Conservation (phyloP, 805 yeast genomes). For the Starmerella gropengiesseri region DNA sequence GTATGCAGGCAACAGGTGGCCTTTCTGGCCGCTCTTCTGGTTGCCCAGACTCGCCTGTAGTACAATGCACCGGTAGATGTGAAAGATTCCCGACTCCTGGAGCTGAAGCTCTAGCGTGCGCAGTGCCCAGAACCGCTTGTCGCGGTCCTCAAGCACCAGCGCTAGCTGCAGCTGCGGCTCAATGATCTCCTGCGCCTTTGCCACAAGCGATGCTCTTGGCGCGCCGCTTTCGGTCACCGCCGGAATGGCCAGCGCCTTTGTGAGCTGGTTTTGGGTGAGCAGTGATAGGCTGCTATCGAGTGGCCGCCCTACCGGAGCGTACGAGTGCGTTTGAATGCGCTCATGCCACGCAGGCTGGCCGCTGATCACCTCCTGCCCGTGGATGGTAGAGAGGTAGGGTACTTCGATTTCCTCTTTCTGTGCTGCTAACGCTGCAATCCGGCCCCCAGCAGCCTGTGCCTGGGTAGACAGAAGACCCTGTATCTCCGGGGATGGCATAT, state of each 20-base stretch:
- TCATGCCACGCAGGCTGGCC: slow-evolving; percentile 15
- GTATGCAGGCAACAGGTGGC: slow-evolving; percentile 34
- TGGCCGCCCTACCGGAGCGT: slow-evolving; percentile 20
- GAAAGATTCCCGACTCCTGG: slow-evolving; percentile 12
- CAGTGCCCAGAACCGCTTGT: slow-evolving; percentile 7
- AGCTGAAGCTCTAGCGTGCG: slow-evolving; percentile 11
- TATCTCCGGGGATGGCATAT: not conserved
- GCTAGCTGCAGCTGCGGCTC: slow-evolving; percentile 14
- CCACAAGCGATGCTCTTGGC: slow-evolving; percentile 8
- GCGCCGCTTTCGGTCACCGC: slow-evolving; percentile 7
- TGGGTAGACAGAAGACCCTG: slow-evolving; percentile 3
- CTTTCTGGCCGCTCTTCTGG: slow-evolving; percentile 12
- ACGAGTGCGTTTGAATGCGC: slow-evolving; percentile 10
- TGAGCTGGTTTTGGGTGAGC: slow-evolving; percentile 17
- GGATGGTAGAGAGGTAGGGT: slow-evolving; percentile 7
- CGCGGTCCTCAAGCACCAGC: slow-evolving; percentile 9
- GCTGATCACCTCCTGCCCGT: slow-evolving; percentile 10
- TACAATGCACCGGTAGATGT: slow-evolving; percentile 37
- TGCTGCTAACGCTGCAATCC: slow-evolving; percentile 12
- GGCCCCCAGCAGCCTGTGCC: slow-evolving; percentile 17
- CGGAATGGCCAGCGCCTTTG: not conserved
- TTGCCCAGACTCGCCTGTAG: slow-evolving; percentile 29
- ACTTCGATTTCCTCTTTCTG: slow-evolving; percentile 1
- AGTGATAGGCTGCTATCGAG: slow-evolving; percentile 21
- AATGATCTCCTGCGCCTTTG: slow-evolving; percentile 6